Evolutionary conservation across 1,284 basidiomycete genomes (phyloP).

Genomic region (Nidula niveotomentosa): DNA sequence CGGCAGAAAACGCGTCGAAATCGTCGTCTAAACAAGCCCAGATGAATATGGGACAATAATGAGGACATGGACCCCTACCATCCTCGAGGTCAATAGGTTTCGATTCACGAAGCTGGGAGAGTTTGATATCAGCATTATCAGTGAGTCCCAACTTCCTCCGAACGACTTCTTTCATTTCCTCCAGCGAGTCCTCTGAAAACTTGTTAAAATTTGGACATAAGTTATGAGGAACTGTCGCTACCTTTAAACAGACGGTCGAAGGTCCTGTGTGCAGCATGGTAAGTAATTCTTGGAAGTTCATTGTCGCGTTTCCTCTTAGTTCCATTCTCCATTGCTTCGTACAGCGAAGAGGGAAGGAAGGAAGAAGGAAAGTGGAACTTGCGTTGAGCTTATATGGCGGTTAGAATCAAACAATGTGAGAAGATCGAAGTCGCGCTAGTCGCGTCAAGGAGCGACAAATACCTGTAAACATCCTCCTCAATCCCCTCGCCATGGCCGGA

Average conservation of each 20-base stretch:
- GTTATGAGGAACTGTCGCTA: constrained; percentile 19
- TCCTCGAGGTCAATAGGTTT: constrained; percentile 67
- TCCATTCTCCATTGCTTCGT: constrained; percentile 31
- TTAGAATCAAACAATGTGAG: constrained; percentile 2
- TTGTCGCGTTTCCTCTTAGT: constrained; percentile 46
- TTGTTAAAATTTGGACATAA: neutral
- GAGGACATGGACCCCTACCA: constrained; percentile 37
- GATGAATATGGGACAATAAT: neutral
- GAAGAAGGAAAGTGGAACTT: constrained; percentile 4
- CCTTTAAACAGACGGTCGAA: constrained; percentile 72
- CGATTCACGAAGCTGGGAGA: constrained; percentile 58
- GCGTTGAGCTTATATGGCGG: neutral
- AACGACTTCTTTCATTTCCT: constrained; percentile 54
- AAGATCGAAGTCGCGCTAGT: neutral
- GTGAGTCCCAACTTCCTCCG: constrained; percentile 58
- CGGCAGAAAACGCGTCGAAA: constrained; percentile 65
- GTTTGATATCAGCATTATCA: constrained; percentile 35
- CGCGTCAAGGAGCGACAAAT: constrained; percentile 18
- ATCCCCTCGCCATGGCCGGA: constrained; percentile 29
- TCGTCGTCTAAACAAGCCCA: constrained; percentile 57
- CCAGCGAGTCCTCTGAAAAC: constrained; percentile 54
- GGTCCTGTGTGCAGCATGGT: constrained; percentile 42
- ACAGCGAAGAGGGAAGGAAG: constrained; percentile 11
- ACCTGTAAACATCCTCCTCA: constrained; percentile 8
- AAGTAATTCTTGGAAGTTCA: constrained; percentile 53